Evolutionary conservation across 345 rosid genomes (phyloP).

Genomic region (Citropsis articulata): DNA sequence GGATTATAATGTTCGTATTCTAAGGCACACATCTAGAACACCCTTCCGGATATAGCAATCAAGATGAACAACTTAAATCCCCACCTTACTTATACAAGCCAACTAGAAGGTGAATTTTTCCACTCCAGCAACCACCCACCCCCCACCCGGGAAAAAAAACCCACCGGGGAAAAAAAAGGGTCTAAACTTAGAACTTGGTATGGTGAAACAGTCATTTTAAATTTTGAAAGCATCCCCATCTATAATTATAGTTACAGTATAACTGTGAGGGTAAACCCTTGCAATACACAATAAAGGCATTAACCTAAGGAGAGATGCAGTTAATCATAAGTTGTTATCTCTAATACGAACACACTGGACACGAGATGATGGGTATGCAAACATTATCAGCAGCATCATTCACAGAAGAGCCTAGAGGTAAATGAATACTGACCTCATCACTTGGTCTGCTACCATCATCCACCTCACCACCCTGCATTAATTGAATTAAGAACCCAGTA

Average conservation of each 20-base stretch:
- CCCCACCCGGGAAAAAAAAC: too few species aligned
- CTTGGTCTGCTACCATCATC: constrained; percentile 30
- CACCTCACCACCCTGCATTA: constrained; percentile 41
- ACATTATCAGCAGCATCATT: not conserved
- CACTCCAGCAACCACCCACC: too few species aligned
- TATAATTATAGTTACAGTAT: too few species aligned
- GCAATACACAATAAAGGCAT: too few species aligned
- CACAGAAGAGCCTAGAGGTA: not conserved
- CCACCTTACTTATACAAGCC: not conserved
- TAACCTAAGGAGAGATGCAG: too few species aligned
- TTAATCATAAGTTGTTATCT: too few species aligned
- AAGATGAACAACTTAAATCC: not conserved
- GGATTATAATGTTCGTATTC: not conserved
- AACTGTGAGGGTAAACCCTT: too few species aligned
- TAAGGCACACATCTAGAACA: not conserved
- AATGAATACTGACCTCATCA: constrained; percentile 54
- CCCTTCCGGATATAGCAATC: not conserved
- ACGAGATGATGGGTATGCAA: not conserved
- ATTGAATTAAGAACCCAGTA: not conserved
- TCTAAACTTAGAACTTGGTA: too few species aligned
- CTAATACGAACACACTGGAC: not conserved
- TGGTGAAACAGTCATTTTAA: too few species aligned
- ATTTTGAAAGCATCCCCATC: too few species aligned
- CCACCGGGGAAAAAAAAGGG: too few species aligned
- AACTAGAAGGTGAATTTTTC: not conserved